Evolutionary conservation across 2,329 filamentous ascomycete genomes (phyloP), one percentile per base, ranked within the genome.

Genomic region (Orbilia brochopaga): DNA sequence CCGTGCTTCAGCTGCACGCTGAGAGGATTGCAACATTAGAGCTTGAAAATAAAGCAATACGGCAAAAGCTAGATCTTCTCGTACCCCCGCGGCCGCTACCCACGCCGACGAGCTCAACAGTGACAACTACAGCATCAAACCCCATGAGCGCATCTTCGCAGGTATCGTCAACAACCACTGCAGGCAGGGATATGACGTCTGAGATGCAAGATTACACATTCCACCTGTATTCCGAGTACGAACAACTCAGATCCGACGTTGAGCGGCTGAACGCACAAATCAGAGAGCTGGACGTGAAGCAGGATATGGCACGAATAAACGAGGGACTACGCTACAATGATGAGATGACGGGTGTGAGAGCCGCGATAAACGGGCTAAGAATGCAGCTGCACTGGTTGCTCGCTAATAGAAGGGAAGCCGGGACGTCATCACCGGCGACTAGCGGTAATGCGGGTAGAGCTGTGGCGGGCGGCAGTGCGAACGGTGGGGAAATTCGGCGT

Each of bases 361-460:
- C 75, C 1, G 76, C 76, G 32, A 76, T 77, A 30, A 76, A 75
- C 62, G 74, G 75, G 11, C 63, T 77, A n/a, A 54, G 75, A 32
- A 76, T 76, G 73, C 75, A 76, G 57, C 62, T 77, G 5, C 75
- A 76, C 64, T 76, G 75, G 70, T 55, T 77, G 13, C 60, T 76
- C 23, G 76, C 74, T 2, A 69, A 53, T 32, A 57, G 69, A n/a
- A 61, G 69, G n/a, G 63, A 66, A 11, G 35, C 23, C 3, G 55
- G 42, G 11, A 51, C 58, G 6, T 44, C 52, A 1, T 46, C 62
- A 11, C 32, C 51, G 4, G 32, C 27, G 4, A 21, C 19, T 11
- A 19, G 27, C 8, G 55, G 42, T 8, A 51, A 51, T 10, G 53
- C 52, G 1, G 59, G 59, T 15, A 32, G 52, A n/a, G 21, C 44